Conservation (phyloP, 225 moss, liverwort and hornwort species). For the Neckera pumila region DNA sequence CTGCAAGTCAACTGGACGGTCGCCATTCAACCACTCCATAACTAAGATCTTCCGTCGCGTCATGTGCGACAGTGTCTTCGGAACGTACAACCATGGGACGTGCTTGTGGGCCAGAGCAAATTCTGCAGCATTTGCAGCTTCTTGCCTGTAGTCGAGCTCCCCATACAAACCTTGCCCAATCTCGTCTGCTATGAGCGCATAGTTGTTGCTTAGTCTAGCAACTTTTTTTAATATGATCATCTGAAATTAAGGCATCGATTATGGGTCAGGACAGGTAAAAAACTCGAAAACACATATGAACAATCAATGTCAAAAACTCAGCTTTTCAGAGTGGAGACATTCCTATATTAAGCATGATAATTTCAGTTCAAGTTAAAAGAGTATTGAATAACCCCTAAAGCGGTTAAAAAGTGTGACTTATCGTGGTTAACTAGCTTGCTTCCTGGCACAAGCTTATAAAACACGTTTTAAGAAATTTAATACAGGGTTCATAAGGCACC, state of each 20-base stretch:
- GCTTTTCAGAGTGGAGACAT: background rate
- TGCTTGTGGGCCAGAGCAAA: constrained; percentile 58
- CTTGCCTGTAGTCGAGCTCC: constrained; percentile 78
- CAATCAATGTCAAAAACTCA: background rate
- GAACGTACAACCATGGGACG: constrained; percentile 65
- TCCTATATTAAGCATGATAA: background rate
- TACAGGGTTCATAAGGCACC: background rate
- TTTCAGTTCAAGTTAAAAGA: background rate
- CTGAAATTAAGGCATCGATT: constrained; percentile 32
- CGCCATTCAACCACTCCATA: constrained; percentile 95
- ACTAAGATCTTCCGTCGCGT: constrained; percentile 65
- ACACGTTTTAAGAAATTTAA: background rate
- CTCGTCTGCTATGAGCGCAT: constrained; percentile 82
- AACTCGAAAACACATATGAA: background rate
- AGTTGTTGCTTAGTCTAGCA: constrained; percentile 75
- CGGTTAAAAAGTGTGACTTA: too few species aligned
- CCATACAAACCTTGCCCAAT: constrained; percentile 88
- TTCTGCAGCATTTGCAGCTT: constrained; percentile 67
- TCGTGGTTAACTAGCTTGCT: background rate
- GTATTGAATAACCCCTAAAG: background rate
- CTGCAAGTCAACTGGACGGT: constrained; percentile 77
- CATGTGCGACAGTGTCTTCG: constrained; percentile 50
- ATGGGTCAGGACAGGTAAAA: background rate
- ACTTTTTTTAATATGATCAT: constrained; percentile 55
- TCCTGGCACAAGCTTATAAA: background rate